Conservation (phyloP, 805 yeast species). For the Starmerella lactis-condensi region DNA sequence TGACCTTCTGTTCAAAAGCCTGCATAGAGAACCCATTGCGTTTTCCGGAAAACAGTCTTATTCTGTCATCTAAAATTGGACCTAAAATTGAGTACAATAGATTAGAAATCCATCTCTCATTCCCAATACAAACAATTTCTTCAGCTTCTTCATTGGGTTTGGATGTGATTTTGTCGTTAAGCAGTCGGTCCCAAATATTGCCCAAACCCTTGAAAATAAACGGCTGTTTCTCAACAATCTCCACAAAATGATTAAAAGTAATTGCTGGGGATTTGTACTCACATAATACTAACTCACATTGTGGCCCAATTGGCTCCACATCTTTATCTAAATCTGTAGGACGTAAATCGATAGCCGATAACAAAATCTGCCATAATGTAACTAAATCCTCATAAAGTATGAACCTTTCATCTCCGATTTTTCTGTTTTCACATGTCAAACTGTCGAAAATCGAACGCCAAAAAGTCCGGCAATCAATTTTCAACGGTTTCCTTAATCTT, state of each 20-base stretch:
- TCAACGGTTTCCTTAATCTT: conserved; percentile 5
- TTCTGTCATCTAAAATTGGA: conserved; percentile 20
- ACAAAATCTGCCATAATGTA: conserved; percentile 7
- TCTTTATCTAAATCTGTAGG: conserved; percentile 5
- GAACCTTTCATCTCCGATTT: conserved; percentile 8
- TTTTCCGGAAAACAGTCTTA: conserved; percentile 52
- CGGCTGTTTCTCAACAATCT: conserved; percentile 9
- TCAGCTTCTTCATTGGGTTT: conserved; percentile 1
- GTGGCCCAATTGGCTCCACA: neutral
- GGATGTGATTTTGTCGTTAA: conserved; percentile 20
- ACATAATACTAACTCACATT: conserved; percentile 3
- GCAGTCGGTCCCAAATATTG: conserved; percentile 28
- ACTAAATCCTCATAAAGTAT: conserved; percentile 12
- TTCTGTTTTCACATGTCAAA: conserved; percentile 5
- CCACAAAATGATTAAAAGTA: conserved; percentile 5
- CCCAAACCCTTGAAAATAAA: conserved; percentile 26
- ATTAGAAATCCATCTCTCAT: conserved; percentile 27
- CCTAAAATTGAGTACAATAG: conserved; percentile 26
- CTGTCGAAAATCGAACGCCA: conserved; percentile 10
- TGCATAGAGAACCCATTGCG: conserved; percentile 75
- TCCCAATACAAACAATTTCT: conserved; percentile 19
- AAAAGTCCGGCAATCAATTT: conserved; percentile 3
- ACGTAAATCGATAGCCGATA: conserved; percentile 12
- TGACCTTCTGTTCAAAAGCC: conserved; percentile 61
- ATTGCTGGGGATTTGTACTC: conserved; percentile 12